These are phyloP conservation scores for Carex pumila DNA, from an alignment of 176 grass and related monocot genomes.

Conservation along the genomic window DNA sequence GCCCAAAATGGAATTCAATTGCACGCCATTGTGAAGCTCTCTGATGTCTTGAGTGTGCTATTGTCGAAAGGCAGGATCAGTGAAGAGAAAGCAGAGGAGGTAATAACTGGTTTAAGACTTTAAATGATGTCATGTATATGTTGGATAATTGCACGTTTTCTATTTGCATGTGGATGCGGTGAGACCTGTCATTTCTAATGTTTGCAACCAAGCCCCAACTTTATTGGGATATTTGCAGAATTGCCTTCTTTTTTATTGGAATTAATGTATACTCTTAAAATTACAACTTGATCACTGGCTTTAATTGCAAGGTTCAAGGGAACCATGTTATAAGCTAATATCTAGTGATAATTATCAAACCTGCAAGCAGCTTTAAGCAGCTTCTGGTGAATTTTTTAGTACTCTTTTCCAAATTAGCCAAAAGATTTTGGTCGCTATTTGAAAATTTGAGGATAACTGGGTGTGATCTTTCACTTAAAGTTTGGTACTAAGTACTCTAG, in stretches of 20 bases:
- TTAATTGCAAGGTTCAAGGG: background rate
- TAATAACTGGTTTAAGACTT: background rate
- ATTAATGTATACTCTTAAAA: background rate
- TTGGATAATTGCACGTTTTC: background rate
- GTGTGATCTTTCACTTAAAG: background rate
- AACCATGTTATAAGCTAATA: background rate
- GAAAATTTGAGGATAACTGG: background rate
- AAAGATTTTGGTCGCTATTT: background rate
- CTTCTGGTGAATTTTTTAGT: background rate
- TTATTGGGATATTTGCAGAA: background rate
- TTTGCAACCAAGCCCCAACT: background rate
- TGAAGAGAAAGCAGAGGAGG: slow-evolving; percentile 64
- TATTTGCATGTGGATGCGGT: background rate
- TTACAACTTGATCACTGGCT: background rate
- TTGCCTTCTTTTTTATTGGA: background rate
- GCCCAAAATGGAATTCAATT: slow-evolving; percentile 53
- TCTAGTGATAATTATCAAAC: background rate
- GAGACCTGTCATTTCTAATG: background rate
- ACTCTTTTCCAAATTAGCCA: background rate
- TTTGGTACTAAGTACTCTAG: background rate
- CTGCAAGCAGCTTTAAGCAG: background rate
- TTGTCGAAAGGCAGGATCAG: slow-evolving; percentile 44
- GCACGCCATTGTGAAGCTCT: slow-evolving; percentile 66
- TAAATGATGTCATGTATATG: background rate
- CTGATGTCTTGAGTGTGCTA: slow-evolving; percentile 70